phyloP scores from a whole-genome alignment of 176 grass and related monocot species.

The Oryza glaberrima region DNA sequence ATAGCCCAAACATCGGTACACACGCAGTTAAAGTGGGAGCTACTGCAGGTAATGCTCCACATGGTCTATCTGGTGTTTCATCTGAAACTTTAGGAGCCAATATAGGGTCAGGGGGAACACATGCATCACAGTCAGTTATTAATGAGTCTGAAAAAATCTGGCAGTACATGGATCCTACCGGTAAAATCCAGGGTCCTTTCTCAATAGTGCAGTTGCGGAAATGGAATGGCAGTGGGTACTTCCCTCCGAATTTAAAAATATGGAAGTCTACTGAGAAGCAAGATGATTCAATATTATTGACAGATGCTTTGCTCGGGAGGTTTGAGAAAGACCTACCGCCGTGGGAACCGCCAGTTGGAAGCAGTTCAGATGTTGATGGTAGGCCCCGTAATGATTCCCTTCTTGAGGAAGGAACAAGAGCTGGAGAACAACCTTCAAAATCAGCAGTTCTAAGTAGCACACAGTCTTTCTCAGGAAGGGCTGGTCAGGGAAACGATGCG shows the following conservation, averaged over 20 bases:
- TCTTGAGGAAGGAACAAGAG: slow-evolving; percentile 38
- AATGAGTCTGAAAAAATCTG: slow-evolving; percentile 93
- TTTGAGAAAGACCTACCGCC: slow-evolving; percentile 83
- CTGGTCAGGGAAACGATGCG: slow-evolving; percentile 37
- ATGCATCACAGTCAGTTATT: slow-evolving; percentile 34
- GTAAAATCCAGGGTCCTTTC: slow-evolving; percentile 94
- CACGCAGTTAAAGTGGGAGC: slow-evolving; percentile 44
- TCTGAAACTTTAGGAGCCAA: slow-evolving; percentile 42
- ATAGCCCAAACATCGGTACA: slow-evolving; percentile 37
- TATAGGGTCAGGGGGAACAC: slow-evolving; percentile 35
- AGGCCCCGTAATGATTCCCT: slow-evolving; percentile 13
- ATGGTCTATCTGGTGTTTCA: slow-evolving; percentile 32
- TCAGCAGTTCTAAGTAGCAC: slow-evolving; percentile 42
- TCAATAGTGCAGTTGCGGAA: slow-evolving; percentile 90
- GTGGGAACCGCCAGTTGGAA: slow-evolving; percentile 58
- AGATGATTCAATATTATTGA: slow-evolving; percentile 81
- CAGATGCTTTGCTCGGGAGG: slow-evolving; percentile 85
- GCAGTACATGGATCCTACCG: slow-evolving; percentile 85
- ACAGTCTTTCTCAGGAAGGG: slow-evolving; percentile 37
- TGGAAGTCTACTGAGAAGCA: slow-evolving; percentile 86
- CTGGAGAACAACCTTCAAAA: slow-evolving; percentile 42
- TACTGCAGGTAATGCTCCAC: slow-evolving; percentile 33
- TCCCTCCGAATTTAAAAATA: slow-evolving; percentile 81
- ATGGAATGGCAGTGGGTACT: slow-evolving; percentile 92
- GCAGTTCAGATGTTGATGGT: slow-evolving; percentile 43